Evolutionary conservation across 805 yeast genomes (phyloP), one percentile per base, ranked within the genome.

Genomic region (Torulaspora delbrueckii): DNA sequence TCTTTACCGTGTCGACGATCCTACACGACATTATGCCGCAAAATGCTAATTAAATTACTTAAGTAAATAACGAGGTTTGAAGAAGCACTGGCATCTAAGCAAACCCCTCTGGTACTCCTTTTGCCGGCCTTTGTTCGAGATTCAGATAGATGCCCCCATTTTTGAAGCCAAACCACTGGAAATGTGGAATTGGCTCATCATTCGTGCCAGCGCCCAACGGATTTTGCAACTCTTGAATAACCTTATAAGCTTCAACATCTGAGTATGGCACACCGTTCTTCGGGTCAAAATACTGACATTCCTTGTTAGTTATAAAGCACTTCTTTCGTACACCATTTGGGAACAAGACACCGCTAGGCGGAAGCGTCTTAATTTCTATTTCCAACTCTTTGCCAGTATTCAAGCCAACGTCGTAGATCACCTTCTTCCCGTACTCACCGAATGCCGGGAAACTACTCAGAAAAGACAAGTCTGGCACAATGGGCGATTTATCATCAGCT

Each of bases 101-200:
- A 69, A 89, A 89, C 6, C 95, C 95, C 43, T 82, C 84, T 1
- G 96, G 96, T 9, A 88, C 96, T 6, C 95, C 96, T 50, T 76
- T 76, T 0, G 96, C 96, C 53, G 81, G 88, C 42, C 74, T 69
- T 67, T 65, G 48, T 50, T 66, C 40, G 51, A 65, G 50, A 55
- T 72, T 62, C 53, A 75, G 41, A 61, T 71, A 71, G 64, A 82
- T 58, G 60, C 71, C 81, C 40, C 78, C 78, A 40, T 68, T 66
- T 24, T 71, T 72, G 39, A 65, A 73, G 23, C 76, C 77, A 48
- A 67, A 54, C 87, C 87, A 73, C 58, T 56, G 55, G 40, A 42
- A 59, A 18, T 42, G 52, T 4, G 61, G 60, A 7, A 42, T 69
- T 51, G 73, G 68, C 47, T 61, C 60, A 18, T 74, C 74, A 23